Evolutionary conservation across 129 eudicot species (phyloP), one percentile per base, ranked within the genome.

Genomic region (Flaveria brownii): DNA sequence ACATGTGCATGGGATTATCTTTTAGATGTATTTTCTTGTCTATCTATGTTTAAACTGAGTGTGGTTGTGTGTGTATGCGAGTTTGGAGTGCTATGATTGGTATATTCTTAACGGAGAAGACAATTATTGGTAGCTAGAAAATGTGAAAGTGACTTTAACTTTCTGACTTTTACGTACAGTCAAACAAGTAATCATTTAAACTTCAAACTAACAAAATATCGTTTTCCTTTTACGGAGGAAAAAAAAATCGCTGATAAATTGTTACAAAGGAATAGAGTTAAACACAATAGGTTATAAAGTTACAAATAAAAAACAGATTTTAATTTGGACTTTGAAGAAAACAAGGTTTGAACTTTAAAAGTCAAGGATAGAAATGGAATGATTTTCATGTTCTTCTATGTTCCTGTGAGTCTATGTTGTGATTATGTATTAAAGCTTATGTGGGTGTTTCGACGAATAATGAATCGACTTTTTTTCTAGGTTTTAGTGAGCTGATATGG

Each of bases 401-500:
- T 43, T 12, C 26, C 45, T 50, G 5, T n/a, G 20, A 2, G 9
- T 47, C 54, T 49, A 28, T 9, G 14, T 42, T 54, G 2, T 4
- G 1, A 18, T 68, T 51, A 22, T 5, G 20, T 13, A 10, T 71
- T 13, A 0, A 4, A 6, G 14, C 8, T 41, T 66, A 72, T 66
- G 23, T 64, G 14, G 13, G 13, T 1, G 65, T 47, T 54, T 42
- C 51, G 52, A 61, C 2, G 9, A 72, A 39, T 63, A 30, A 15
- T 23, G 22, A 28, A 15, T 78, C 8, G n/a, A 33, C 23, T 14
- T 59, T 33, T 12, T 30, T 64, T 14, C 20, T 6, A 57, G 20
- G 20, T 18, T 56, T 13, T 56, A 20, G 43, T 17, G 41, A 42
- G 41, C 30, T 49, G 41, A 74, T 56, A 80, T 94, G 98, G 86